phyloP scores from a whole-genome alignment of 2,329 filamentous ascomycete species.

The Gyromitra esculenta region DNA sequence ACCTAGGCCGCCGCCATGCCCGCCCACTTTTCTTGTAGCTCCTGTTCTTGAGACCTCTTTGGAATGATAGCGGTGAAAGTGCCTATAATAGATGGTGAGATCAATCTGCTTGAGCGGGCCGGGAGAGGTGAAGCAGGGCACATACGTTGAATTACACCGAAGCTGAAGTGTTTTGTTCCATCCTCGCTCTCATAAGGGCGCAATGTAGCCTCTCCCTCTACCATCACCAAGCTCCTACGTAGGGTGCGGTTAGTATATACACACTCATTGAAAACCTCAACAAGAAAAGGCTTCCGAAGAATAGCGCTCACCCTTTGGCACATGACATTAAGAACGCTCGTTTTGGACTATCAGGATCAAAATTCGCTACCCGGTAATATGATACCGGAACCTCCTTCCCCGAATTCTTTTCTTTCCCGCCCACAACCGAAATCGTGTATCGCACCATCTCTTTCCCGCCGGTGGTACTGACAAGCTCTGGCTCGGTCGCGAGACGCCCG shows the following conservation, averaged over 20 bases:
- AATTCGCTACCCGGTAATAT: constrained; percentile 84
- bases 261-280: background rate
- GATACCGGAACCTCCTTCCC: constrained; percentile 65
- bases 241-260: constrained; percentile 41
- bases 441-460: constrained; percentile 76
- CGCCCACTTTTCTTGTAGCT: too few relatives aligned
- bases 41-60: too few relatives aligned
- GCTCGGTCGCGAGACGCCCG: constrained; percentile 81
- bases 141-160: constrained; percentile 86
- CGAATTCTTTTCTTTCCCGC: background rate
- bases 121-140: constrained; percentile 51
- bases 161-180: constrained; percentile 70
- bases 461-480: constrained; percentile 75
- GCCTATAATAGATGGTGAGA: background rate
- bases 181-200: constrained; percentile 74
- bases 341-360: constrained; percentile 71
- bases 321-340: constrained; percentile 77
- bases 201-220: constrained; percentile 84
- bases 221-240: constrained; percentile 76
- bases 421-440: constrained; percentile 31
- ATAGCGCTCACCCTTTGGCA: constrained; percentile 78
- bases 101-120: background rate
- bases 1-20: background rate
- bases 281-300: background rate
- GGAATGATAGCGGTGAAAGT: background rate